A percentile compares a stretch with the other conserved stretches of the same genome.
These are phyloP conservation scores for Clavispora asparagi DNA, from an alignment of 805 yeast species.

Conservation along the genomic window DNA sequence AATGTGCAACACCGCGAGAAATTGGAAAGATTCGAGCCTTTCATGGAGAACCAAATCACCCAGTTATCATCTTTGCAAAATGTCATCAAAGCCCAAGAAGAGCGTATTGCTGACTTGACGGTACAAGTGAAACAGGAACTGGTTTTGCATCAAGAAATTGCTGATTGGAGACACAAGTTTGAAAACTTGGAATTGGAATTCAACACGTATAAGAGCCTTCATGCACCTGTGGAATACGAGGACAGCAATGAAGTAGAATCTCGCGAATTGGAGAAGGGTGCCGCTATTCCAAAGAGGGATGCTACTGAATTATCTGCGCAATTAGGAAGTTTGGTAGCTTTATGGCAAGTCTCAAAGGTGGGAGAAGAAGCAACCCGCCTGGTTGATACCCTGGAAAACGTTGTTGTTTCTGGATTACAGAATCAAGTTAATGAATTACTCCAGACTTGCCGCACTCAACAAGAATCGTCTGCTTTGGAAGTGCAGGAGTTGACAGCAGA, in stretches of 20 bases:
- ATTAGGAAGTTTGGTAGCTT: constrained; percentile 29
- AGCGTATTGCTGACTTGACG: constrained; percentile 37
- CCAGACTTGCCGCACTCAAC: constrained; percentile 40
- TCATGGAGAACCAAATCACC: constrained; percentile 48
- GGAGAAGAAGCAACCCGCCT: constrained; percentile 6
- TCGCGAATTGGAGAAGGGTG: constrained; percentile 7
- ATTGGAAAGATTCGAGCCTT: constrained; percentile 43
- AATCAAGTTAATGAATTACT: constrained; percentile 53
- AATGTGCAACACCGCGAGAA: constrained; percentile 38
- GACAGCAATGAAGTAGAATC: constrained; percentile 21
- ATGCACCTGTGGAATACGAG: constrained; percentile 26
- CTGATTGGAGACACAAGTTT: constrained; percentile 43
- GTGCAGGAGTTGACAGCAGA: constrained; percentile 25
- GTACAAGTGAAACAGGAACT: constrained; percentile 40
- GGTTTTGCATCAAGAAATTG: constrained; percentile 39
- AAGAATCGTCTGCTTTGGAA: constrained; percentile 31
- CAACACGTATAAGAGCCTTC: constrained; percentile 33
- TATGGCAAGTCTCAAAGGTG: constrained; percentile 23
- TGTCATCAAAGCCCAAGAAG: constrained; percentile 50
- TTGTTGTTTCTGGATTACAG: constrained; percentile 41
- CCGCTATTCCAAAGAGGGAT: constrained; percentile 19
- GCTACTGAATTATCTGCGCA: constrained; percentile 29
- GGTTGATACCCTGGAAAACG: constrained; percentile 9
- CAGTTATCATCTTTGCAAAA: constrained; percentile 50
- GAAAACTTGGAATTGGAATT: constrained; percentile 42